Evolutionary conservation across 495 filamentous ascomycete species (phyloP), one percentile per base, ranked within the genome.

Genomic region (Bacidia rubella): DNA sequence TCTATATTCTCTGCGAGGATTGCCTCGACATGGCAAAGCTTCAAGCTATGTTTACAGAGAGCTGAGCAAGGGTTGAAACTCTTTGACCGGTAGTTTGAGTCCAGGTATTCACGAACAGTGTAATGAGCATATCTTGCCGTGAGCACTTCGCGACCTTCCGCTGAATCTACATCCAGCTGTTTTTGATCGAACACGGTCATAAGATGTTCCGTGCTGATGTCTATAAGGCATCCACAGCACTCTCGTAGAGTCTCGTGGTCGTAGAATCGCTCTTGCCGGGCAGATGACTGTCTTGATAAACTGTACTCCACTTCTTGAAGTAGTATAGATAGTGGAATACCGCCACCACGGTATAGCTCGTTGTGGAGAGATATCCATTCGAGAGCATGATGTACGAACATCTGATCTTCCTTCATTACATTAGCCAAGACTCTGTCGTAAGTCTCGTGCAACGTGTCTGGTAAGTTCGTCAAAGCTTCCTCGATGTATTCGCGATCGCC

Each of bases 391-490:
- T 54, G 55, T 25, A 63, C 62, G 41, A 65, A 55, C 11, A 55
- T 50, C 20, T 54, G 59, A 5, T 67, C 45, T 24, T 66, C 57
- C 1, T 54, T 2, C 0, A 20, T 41, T 15, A 72, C 66, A 5
- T 19, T 45, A 0, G 52, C 11, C 23, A 74, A 59, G 3, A 72
- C 68, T 9, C 60, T 59, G 21, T 63, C 56, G 32, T 74, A 75
- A 0, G 66, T 70, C 41, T 65, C 65, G 44, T 72, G 65, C 12
- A 74, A 57, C 5, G 56, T 63, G 15, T 61, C 52, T 24, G 72
- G 71, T 2, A 72, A 56, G 44, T 61, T 52, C 3, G 51, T 23
- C n/a, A 72, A 46, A 9, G 65, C 62, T 20, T 57, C 47, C 3
- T 46, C 9, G 19, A 71, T 53, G 24, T 51, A 52, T 11, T 60